Evolutionary conservation across 2,329 filamentous ascomycete species (phyloP), one percentile per base, ranked within the genome.

Genomic region (Fusarium fujikuroi): DNA sequence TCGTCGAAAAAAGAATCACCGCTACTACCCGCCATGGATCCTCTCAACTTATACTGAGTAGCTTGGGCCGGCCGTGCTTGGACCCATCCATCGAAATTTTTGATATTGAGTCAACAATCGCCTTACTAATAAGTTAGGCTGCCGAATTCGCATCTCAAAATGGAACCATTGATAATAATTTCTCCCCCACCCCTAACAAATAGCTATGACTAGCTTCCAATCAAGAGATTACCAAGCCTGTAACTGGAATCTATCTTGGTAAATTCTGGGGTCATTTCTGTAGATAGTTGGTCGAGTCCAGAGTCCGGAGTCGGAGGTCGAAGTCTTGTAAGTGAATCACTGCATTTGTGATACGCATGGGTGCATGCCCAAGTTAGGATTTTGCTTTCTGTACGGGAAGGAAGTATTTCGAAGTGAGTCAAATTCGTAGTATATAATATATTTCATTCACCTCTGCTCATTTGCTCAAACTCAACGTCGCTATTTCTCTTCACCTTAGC

Each of bases 311-410:
- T 54, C 56, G 65, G 69, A 73, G 42, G 50, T 19, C n/a, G 25
- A 70, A 42, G 40, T 39, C n/a, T 32, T 70, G 58, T 44, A 58
- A 61, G 70, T 65, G 53, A 65, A 60, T 72, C 69, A 72, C 40
- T n/a, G 8, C 16, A 37, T 23, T 46, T 23, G 34, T 25, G 42
- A 63, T 63, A 25, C 25, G 32, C 37, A 62, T 60, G 40, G 44
- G 19, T 42, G 30, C 59, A 21, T 42, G 25, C 10, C 12, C 21
- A 28, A 18, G 34, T 49, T 43, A 32, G 32, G 12, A 28, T 19
- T 42, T 70, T 70, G 23, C 37, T 58, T 69, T 63, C 42, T 50
- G 3, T 19, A 25, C 4, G 12, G 36, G 15, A 18, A n/a, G 28
- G 10, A 14, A 44, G 18, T 14, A 43, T 49, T 21, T 46, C 11